A percentile compares a stretch with the other conserved stretches of the same genome.
These are phyloP conservation scores for Nicotiana paniculata DNA, from an alignment of 257 asterid genomes.

Conservation along the genomic window DNA sequence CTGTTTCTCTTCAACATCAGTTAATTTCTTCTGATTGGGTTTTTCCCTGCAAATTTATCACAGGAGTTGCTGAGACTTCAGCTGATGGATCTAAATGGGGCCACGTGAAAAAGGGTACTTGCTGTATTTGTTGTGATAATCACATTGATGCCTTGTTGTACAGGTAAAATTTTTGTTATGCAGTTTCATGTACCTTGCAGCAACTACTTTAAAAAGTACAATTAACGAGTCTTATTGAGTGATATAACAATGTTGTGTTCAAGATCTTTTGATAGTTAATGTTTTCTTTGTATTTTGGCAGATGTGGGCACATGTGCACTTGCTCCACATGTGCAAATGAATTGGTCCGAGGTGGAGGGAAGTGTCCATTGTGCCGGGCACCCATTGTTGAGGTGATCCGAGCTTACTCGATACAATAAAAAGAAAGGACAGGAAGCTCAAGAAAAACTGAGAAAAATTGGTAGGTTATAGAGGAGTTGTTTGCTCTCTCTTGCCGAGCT, in stretches of 20 bases:
- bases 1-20: background rate
- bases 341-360: constrained; percentile 76
- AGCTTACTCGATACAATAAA: constrained; percentile 86
- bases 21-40: background rate
- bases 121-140: constrained; percentile 93
- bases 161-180: constrained; percentile 47
- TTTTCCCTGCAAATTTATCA: background rate
- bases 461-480: constrained; percentile 22
- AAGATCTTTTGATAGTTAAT: background rate
- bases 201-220: background rate
- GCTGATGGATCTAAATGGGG: constrained; percentile 79
- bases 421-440: background rate
- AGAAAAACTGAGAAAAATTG: constrained; percentile 17
- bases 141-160: constrained; percentile 83
- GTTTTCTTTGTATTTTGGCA: constrained; percentile 20
- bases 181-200: background rate
- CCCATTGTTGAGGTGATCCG: constrained; percentile 90
- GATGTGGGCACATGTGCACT: constrained; percentile 99
- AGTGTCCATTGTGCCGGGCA: constrained; percentile 90
- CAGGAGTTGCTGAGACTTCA: constrained; percentile 67
- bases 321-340: constrained; percentile 84
- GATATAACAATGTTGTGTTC: background rate
- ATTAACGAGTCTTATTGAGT: background rate
- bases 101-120: constrained; percentile 82
- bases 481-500: constrained; percentile 15